phyloP scores from a whole-genome alignment of 192 early-diverging fungal genomes.

The Dissophora globulifera region DNA sequence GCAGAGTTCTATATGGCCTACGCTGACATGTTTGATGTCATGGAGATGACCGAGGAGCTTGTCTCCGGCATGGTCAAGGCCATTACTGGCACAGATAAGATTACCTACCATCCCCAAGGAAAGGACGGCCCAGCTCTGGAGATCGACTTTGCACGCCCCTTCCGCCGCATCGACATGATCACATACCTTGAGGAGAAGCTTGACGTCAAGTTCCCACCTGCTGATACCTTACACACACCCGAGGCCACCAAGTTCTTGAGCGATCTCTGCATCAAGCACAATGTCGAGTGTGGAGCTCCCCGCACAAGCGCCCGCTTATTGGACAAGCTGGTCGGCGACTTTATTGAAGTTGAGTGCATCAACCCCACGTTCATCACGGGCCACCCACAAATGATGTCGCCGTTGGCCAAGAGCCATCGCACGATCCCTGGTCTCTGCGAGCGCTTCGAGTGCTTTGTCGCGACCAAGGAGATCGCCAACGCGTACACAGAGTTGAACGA shows the following conservation, averaged over 20 bases:
- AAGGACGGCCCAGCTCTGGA: constrained; percentile 77
- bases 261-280: constrained; percentile 94
- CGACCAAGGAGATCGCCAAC: constrained; percentile 96
- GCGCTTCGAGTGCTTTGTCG: constrained; percentile 98
- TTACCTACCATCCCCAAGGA: constrained; percentile 95
- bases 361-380: constrained; percentile 95
- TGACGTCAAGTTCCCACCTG: constrained; percentile 91
- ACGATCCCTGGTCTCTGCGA: constrained; percentile 91
- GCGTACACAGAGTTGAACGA: constrained; percentile 99
- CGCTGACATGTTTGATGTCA: constrained; percentile 96
- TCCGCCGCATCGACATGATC: constrained; percentile 95
- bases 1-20: constrained; percentile 99
- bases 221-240: constrained; percentile 79
- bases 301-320: constrained; percentile 92
- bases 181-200: constrained; percentile 90
- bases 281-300: constrained; percentile 94
- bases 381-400: constrained; percentile 99
- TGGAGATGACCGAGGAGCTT: constrained; percentile 92
- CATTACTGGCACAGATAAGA: constrained; percentile 89
- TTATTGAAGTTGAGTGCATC: constrained; percentile 80
- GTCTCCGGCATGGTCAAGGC: constrained; percentile 94
- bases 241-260: constrained; percentile 90
- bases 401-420: constrained; percentile 97
- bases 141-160: constrained; percentile 98
- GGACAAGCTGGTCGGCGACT: constrained; percentile 94